Evolutionary conservation across 75 land plant species (phyloP).

Genomic region (Pinus albicaulis): DNA sequence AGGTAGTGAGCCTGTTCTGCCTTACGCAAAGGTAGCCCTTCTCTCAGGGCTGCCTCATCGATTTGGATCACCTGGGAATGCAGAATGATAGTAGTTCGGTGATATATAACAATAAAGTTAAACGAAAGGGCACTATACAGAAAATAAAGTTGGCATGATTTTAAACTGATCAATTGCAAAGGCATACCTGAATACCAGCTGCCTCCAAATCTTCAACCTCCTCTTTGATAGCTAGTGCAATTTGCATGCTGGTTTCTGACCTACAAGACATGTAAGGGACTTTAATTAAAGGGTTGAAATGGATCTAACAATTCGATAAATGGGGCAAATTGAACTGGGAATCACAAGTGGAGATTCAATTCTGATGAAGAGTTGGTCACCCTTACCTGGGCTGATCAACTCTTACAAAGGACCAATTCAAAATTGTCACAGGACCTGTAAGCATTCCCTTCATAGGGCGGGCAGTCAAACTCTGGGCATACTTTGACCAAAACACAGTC

Average conservation of each 20-base stretch:
- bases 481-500: slow-evolving; percentile 87
- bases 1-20: slow-evolving; percentile 44
- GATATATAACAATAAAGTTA: neutral
- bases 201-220: slow-evolving; percentile 78
- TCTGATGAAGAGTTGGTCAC: neutral
- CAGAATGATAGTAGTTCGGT: neutral
- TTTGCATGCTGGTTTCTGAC: slow-evolving; percentile 72
- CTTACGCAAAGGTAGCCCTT: slow-evolving; percentile 55
- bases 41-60: slow-evolving; percentile 58
- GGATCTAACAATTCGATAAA: neutral
- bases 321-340: neutral
- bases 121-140: too few relatives aligned
- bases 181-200: slow-evolving; percentile 44
- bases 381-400: slow-evolving; percentile 78
- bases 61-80: slow-evolving; percentile 44
- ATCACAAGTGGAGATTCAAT: neutral
- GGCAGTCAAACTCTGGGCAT: slow-evolving; percentile 78
- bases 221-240: slow-evolving; percentile 84
- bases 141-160: neutral
- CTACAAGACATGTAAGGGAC: neutral
- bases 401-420: slow-evolving; percentile 92
- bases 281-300: neutral
- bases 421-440: slow-evolving; percentile 90
- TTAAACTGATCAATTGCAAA: neutral
- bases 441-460: slow-evolving; percentile 97